Evolutionary conservation across 805 yeast genomes (phyloP).

Genomic region (Kodamaea sagamina): DNA sequence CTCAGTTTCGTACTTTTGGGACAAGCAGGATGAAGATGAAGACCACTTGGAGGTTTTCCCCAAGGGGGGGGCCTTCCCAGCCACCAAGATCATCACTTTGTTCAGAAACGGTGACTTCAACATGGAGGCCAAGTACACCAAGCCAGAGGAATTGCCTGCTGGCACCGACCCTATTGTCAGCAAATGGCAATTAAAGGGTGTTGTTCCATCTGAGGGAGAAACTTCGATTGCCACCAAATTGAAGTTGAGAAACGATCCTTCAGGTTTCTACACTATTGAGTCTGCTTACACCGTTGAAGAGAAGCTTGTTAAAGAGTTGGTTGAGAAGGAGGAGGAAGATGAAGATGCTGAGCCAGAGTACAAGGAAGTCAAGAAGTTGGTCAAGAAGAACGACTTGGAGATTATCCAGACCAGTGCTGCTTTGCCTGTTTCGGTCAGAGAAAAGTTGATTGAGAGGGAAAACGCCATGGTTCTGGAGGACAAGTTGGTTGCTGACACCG

Average conservation of each 20-base stretch:
- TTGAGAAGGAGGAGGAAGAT: slow-evolving; percentile 59
- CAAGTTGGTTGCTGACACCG: slow-evolving; percentile 96
- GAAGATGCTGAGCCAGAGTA: slow-evolving; percentile 81
- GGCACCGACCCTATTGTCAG: slow-evolving; percentile 71
- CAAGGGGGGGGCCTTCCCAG: slow-evolving; percentile 87
- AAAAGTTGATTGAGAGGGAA: slow-evolving; percentile 77
- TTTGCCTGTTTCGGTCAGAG: slow-evolving; percentile 56
- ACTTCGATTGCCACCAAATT: slow-evolving; percentile 80
- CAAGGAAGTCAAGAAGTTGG: slow-evolving; percentile 88
- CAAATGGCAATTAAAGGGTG: slow-evolving; percentile 85
- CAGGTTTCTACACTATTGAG: slow-evolving; percentile 92
- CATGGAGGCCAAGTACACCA: slow-evolving; percentile 82
- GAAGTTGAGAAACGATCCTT: slow-evolving; percentile 95
- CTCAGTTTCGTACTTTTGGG: slow-evolving; percentile 96
- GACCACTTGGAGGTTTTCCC: slow-evolving; percentile 97
- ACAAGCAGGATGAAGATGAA: slow-evolving; percentile 86
- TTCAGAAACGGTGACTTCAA: slow-evolving; percentile 89
- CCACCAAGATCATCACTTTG: slow-evolving; percentile 91
- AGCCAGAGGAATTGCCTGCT: slow-evolving; percentile 68
- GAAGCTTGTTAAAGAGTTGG: slow-evolving; percentile 82
- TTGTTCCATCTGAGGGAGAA: slow-evolving; percentile 75
- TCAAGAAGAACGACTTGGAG: slow-evolving; percentile 79
- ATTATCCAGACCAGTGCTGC: slow-evolving; percentile 65
- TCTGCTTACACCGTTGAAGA: slow-evolving; percentile 95
- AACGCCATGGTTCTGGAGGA: slow-evolving; percentile 82